Base-by-base conservation (phyloP, 495 filamentous ascomycete genomes). In the Tuber microsphaerosporum region DNA sequence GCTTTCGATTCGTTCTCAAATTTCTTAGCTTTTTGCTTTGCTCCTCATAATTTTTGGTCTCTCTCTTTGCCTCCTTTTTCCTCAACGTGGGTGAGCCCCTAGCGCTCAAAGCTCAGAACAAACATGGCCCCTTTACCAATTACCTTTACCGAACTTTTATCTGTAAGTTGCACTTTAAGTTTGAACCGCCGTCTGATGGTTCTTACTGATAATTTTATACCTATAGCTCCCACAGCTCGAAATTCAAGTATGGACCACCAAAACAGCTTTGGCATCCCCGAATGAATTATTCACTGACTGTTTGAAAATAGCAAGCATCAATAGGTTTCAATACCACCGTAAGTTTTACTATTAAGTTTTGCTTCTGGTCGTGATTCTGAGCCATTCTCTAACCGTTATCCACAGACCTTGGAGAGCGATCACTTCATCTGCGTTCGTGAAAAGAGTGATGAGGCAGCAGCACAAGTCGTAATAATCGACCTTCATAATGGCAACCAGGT, bases 261-360 rank as follows among this genome's bases (percentile, higher is more conserved):
- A 72, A 46, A 31, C 74, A 77, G 48, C 71, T 71, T 75, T 69
- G 69, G 75, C 71, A 74, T 76, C 44, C 56, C 76, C 72, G 46
- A 78, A 71, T 48, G 46, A 71, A 71, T 75, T 70, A 73, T 73
- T 43, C 72, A 77, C 72, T 79, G 82, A 81, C 88, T 89, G 80
- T 88, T 85, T 71, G 37, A 68, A 71, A 78, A 81, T 81, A 94
- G 92, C 88, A 88, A 84, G 83, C 87, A 74, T 92, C 94, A 75
- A 97, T 99, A 88, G 92, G 93, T 82, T 99, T 98, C 87, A 97
- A 96, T 84, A 92, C 92, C 85, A 97, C 94, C 87, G 94, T 98
- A 88, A 89, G 94, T 87, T 48, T 73, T 73, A 48, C 48, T 73
- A 74, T 71, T 48, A 42, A 46, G 19, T 71, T 20, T 69, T 65